Percentiles rank a stretch among this genome's conserved stretches.
Conservation (phyloP, 352 stramenopile genomes). For the Lagenidium sp. region DNA sequence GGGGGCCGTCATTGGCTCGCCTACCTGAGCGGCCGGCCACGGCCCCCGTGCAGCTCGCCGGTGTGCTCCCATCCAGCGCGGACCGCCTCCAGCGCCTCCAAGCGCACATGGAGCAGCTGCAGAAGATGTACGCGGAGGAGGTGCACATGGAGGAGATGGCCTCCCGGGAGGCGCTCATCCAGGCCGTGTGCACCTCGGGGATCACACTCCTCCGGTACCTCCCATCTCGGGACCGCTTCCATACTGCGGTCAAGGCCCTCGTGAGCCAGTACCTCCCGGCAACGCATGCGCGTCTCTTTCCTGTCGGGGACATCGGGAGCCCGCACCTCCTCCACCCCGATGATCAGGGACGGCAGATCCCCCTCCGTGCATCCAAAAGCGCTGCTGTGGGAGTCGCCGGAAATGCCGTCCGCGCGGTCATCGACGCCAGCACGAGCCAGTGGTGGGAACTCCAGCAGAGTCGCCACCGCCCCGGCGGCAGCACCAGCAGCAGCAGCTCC, state of each 20-base stretch:
- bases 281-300: slow-evolving; percentile 14
- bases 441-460: neutral
- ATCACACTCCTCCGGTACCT: slow-evolving; percentile 36
- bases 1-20: no score
- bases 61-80: slow-evolving; percentile 5
- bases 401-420: no score
- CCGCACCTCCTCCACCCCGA: neutral
- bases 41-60: slow-evolving; percentile 3
- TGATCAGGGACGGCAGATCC: slow-evolving; percentile 2
- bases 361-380: neutral
- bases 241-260: slow-evolving; percentile 30
- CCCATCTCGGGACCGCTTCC: slow-evolving; percentile 21
- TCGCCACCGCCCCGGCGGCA: neutral
- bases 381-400: neutral
- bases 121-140: slow-evolving; percentile 33
- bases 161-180: slow-evolving; percentile 20
- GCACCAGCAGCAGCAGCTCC: neutral
- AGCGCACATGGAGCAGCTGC: slow-evolving; percentile 41
- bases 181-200: slow-evolving; percentile 32
- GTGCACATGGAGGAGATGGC: slow-evolving; percentile 35
- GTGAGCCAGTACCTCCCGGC: slow-evolving; percentile 28
- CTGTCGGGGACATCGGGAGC: slow-evolving; percentile 11
- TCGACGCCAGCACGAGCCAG: neutral
- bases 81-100: slow-evolving; percentile 29
- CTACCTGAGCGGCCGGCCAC: no score